A percentile compares a stretch with the other conserved stretches of the same genome.
These are phyloP conservation scores for Penicillium sp. DNA, from an alignment of 2,329 filamentous ascomycete species.

Conservation along the genomic window DNA sequence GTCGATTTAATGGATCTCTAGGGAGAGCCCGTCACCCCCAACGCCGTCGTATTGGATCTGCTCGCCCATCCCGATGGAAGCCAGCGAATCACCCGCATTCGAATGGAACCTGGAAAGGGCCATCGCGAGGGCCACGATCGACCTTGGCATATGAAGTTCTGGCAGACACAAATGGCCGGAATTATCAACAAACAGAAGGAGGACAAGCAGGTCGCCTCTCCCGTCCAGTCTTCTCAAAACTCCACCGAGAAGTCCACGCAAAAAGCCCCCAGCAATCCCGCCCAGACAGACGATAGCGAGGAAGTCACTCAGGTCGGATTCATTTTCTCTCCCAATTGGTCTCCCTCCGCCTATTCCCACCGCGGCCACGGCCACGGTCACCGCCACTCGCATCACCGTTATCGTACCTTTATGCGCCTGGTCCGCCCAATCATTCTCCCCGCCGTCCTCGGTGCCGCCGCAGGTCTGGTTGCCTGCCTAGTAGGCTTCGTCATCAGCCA, in stretches of 20 bases:
- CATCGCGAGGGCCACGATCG: conserved; percentile 8
- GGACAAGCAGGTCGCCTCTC: conserved; percentile 7
- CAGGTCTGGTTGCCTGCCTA: conserved; percentile 43
- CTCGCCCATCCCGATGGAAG: conserved; percentile 30
- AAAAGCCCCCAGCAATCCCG: not conserved
- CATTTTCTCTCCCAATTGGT: conserved; percentile 25
- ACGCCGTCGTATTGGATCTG: conserved; percentile 37
- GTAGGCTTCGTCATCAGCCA: conserved; percentile 44
- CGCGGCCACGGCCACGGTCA: conserved; percentile 30
- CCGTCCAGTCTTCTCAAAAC: conserved; percentile 1
- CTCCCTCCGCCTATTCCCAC: conserved; percentile 22
- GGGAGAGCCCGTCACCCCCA: conserved; percentile 32
- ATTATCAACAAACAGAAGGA: conserved; percentile 25
- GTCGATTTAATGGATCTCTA: conserved; percentile 32
- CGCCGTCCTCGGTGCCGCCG: conserved; percentile 41
- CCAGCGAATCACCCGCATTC: conserved; percentile 34
- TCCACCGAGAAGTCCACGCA: not conserved
- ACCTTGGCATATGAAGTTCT: conserved; percentile 31
- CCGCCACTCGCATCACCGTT: conserved; percentile 25
- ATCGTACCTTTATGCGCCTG: conserved; percentile 30
- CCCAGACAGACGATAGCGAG: not conserved
- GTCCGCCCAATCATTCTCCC: conserved; percentile 45
- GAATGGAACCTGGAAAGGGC: conserved; percentile 26
- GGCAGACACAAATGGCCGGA: conserved; percentile 28
- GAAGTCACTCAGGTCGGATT: conserved; percentile 20